Conservation (phyloP, 2,329 filamentous ascomycete genomes). For the Diaporthe vexans region DNA sequence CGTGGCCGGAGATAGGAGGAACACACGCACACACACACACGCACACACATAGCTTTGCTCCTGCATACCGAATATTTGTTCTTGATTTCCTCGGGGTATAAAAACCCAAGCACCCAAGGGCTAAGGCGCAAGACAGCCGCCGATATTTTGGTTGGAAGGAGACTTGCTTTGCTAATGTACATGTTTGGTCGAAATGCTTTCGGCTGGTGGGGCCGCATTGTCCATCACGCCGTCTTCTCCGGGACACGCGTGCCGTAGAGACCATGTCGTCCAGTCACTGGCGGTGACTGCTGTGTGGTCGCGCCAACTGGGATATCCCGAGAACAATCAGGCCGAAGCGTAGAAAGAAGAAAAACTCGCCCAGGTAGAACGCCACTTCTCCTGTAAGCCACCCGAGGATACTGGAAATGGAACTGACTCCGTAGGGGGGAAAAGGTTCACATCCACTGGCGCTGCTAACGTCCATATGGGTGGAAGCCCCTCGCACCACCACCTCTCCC, state of each 20-base stretch:
- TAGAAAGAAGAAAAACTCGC: background rate
- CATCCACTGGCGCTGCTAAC: slow-evolving; percentile 23
- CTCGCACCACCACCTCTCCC: slow-evolving; percentile 81
- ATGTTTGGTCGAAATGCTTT: background rate
- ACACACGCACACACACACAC: background rate
- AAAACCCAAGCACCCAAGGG: background rate
- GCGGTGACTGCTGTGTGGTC: background rate
- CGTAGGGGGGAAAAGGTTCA: background rate
- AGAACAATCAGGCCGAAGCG: background rate
- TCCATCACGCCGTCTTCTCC: background rate
- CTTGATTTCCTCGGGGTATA: background rate
- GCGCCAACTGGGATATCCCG: background rate
- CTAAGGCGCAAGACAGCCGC: slow-evolving; percentile 13
- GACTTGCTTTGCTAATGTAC: slow-evolving; percentile 28
- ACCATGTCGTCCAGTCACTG: background rate
- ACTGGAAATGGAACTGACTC: background rate
- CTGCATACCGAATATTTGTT: background rate
- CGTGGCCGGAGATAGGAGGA: background rate
- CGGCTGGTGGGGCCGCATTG: background rate
- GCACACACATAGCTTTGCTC: too few species aligned
- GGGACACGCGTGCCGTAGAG: background rate
- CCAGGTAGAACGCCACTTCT: background rate
- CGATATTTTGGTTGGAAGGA: background rate
- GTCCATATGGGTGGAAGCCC: slow-evolving; percentile 83
- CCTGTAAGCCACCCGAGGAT: background rate